A percentile compares a stretch with the other conserved stretches of the same genome.
phyloP scores from a whole-genome alignment of 1,284 basidiomycete genomes.

The Trametes versicolor region DNA sequence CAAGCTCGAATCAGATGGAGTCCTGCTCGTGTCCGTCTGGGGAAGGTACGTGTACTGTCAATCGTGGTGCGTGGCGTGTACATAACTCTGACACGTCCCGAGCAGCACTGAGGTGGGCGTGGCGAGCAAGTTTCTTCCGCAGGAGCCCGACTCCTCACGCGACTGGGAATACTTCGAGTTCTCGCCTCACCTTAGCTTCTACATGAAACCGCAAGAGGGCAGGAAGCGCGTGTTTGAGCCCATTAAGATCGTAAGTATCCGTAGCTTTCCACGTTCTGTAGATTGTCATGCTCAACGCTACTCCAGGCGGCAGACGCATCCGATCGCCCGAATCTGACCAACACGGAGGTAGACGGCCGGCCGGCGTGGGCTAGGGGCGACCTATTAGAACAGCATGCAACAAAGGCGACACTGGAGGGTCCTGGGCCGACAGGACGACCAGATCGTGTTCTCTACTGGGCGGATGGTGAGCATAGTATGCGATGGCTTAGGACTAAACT shows the following conservation, averaged over 20 bases:
- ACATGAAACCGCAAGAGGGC: slow-evolving; percentile 17
- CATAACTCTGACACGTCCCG: not conserved
- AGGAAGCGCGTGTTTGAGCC: slow-evolving; percentile 16
- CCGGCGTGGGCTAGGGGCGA: slow-evolving; percentile 22
- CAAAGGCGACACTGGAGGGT: slow-evolving; percentile 21
- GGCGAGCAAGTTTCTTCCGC: slow-evolving; percentile 5
- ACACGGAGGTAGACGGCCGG: slow-evolving; percentile 19
- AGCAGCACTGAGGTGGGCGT: slow-evolving; percentile 22
- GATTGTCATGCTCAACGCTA: not conserved
- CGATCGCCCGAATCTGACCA: slow-evolving; percentile 17
- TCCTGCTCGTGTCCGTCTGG: slow-evolving; percentile 26
- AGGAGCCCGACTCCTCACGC: not conserved
- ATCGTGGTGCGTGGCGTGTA: too few species aligned
- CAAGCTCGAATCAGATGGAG: slow-evolving; percentile 21
- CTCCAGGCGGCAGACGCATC: slow-evolving; percentile 12
- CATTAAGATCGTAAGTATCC: slow-evolving; percentile 14
- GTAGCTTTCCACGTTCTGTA: not conserved
- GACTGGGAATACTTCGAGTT: slow-evolving; percentile 30
- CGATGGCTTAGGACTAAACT: not conserved
- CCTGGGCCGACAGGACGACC: slow-evolving; percentile 19
- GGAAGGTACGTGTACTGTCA: slow-evolving; percentile 23
- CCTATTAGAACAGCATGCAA: slow-evolving; percentile 22
- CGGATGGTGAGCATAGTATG: slow-evolving; percentile 19
- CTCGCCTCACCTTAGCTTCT: slow-evolving; percentile 9
- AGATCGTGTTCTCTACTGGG: slow-evolving; percentile 25